Base-by-base conservation (phyloP, 192 early-diverging fungal species). In the Lunasporangiospora selenospora region DNA sequence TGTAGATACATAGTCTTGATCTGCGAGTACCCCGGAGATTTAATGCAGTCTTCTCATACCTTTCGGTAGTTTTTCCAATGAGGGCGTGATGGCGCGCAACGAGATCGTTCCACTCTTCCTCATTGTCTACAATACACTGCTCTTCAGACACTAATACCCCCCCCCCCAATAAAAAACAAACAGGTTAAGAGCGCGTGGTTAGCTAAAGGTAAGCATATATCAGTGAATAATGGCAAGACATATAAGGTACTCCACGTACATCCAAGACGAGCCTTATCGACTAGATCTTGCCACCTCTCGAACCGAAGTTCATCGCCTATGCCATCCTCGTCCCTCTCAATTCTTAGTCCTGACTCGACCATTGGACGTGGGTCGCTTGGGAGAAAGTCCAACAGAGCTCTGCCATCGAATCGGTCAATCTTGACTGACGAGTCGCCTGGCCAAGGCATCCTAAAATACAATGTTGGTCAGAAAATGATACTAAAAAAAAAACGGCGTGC, bases 81-180 rank as follows among this genome's bases (percentile, higher is more conserved):
- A 73, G 32, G 11, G 69, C 69, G 41, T 73, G 60, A 15, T 73
- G 69, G 10, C 54, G 51, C 0, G 60, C 69, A 1, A 73, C 61
- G 33, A 73, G 55, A 6, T 73, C 60, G 15, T 73, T 73, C 69
- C 69, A 73, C 19, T 73, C 69, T 58, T 62, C 69, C 33, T 73
- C 69, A 10, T 62, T 73, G 2, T 73, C 58, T 2, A 19, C 24
- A 10, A 73, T 46, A 12, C 69, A 73, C 49, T 73, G 59, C n/a
- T 73, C 69, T 31, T 73, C 69, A 3, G 69, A 47, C 1, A 73
- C 69, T 73, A 55, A 11, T 19, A 5, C 9, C 19, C 12, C 24
- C 9, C 45, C 12, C 5, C 24, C 13, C 26, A 47, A 47, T 21
- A 12, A 21, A 5, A 4, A 29, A 47, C 16, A 26, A 27, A 24